phyloP scores from a whole-genome alignment of 73 alveolate genomes.

The Tetrahymena elliotti region DNA sequence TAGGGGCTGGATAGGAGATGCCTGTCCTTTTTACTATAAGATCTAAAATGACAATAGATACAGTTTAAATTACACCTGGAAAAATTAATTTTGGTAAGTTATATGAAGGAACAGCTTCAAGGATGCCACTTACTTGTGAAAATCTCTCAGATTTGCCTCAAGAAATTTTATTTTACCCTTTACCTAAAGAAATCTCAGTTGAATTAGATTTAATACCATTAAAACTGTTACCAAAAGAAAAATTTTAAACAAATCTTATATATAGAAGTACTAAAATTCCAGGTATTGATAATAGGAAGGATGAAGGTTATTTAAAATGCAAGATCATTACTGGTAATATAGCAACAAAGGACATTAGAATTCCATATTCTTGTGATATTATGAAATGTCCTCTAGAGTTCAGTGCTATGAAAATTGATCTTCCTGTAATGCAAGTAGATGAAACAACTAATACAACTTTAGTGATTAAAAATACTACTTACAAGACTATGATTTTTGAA shows the following conservation, averaged over 20 bases:
- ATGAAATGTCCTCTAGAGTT: constrained; percentile 61
- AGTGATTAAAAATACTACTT: constrained; percentile 52
- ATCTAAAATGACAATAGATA: constrained; percentile 55
- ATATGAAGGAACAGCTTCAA: constrained; percentile 69
- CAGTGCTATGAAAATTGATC: constrained; percentile 56
- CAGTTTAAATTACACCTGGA: constrained; percentile 68
- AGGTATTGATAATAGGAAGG: constrained; percentile 55
- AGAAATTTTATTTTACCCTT: constrained; percentile 80
- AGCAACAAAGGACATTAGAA: constrained; percentile 73
- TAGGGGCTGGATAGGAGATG: constrained; percentile 80
- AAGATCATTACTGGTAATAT: constrained; percentile 69
- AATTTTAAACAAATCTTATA: constrained; percentile 58
- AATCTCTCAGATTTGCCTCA: constrained; percentile 83
- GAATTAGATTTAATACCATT: constrained; percentile 85
- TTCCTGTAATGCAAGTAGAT: constrained; percentile 65
- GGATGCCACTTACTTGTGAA: constrained; percentile 72
- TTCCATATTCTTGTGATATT: constrained; percentile 63
- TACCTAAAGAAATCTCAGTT: constrained; percentile 84
- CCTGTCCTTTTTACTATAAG: constrained; percentile 70
- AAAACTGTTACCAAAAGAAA: constrained; percentile 73
- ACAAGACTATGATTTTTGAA: constrained; percentile 58
- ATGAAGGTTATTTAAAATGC: constrained; percentile 53
- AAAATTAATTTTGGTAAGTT: constrained; percentile 71
- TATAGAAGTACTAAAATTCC: constrained; percentile 61
- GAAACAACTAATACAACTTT: constrained; percentile 60